A percentile compares a stretch with the other conserved stretches of the same genome.
Conservation (phyloP, 345 rosid species). For the Syzygium aromaticum region DNA sequence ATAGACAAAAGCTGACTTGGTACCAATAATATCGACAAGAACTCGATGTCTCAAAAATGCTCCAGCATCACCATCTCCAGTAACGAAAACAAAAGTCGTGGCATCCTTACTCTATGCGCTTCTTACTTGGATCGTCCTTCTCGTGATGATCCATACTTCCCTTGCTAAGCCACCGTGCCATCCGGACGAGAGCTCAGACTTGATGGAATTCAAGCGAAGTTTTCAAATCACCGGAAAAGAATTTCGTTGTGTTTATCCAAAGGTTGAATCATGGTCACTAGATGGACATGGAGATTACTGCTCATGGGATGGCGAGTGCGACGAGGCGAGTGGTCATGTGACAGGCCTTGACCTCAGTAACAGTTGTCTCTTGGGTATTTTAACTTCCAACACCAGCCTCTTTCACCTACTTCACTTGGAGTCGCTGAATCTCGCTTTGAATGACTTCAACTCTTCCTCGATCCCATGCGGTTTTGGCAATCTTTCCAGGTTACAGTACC, state of each 20-base stretch:
- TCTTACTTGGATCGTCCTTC: neutral
- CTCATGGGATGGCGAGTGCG: slow-evolving; percentile 6
- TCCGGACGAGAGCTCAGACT: neutral
- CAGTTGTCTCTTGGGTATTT: neutral
- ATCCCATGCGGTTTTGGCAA: neutral
- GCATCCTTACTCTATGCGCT: neutral
- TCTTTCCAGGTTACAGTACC: neutral
- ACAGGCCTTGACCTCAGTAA: neutral
- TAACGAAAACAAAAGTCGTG: too few species aligned
- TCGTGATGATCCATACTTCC: neutral
- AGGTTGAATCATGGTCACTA: neutral
- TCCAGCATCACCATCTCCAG: too few species aligned
- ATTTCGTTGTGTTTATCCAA: neutral
- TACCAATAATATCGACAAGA: too few species aligned
- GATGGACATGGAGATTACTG: slow-evolving; percentile 1
- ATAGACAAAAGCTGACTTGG: too few species aligned
- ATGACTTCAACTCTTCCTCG: neutral
- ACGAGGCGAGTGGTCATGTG: neutral
- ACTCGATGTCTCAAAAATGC: too few species aligned
- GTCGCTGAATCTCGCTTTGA: neutral
- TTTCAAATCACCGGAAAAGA: neutral
- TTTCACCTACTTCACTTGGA: neutral
- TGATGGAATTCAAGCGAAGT: neutral
- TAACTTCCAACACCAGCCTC: neutral
- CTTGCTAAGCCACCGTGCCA: neutral